Conservation (phyloP, 176 grass and related monocot species). For the Stipa capillata region DNA sequence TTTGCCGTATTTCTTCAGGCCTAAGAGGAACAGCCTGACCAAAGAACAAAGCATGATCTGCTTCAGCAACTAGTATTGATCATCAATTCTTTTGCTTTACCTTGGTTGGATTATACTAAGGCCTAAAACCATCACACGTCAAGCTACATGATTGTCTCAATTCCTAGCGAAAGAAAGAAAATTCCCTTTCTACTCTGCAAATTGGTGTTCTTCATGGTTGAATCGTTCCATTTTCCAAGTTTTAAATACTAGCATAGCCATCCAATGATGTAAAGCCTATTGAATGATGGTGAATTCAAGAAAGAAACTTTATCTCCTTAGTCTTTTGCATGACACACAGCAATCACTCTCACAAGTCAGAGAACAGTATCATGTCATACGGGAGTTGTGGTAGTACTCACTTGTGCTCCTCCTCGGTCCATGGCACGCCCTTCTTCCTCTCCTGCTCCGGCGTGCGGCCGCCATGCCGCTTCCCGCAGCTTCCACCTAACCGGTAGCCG, state of each 20-base stretch:
- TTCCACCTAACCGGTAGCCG: slow-evolving; percentile 24
- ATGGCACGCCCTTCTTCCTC: slow-evolving; percentile 94
- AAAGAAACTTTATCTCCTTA: slow-evolving; percentile 1
- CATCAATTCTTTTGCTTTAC: background rate
- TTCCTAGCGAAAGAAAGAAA: slow-evolving; percentile 15
- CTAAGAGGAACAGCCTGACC: slow-evolving; percentile 66
- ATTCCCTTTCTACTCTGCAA: background rate
- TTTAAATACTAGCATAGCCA: background rate
- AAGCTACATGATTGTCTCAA: slow-evolving; percentile 17
- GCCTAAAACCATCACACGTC: background rate
- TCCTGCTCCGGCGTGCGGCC: slow-evolving; percentile 66
- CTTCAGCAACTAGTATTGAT: slow-evolving; percentile 10
- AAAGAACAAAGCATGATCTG: slow-evolving; percentile 8
- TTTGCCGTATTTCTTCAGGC: slow-evolving; percentile 72
- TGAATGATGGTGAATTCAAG: slow-evolving; percentile 7
- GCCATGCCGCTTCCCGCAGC: slow-evolving; percentile 39
- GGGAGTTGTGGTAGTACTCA: slow-evolving; percentile 24
- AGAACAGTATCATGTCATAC: background rate
- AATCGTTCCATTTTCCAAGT: background rate
- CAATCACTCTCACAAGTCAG: slow-evolving; percentile 25
- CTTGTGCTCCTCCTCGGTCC: slow-evolving; percentile 95
- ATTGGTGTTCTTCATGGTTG: too few species aligned
- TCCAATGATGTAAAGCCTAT: slow-evolving; percentile 17
- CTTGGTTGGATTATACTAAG: background rate
- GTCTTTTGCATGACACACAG: slow-evolving; percentile 19